Base-by-base conservation (phyloP, 1,139 yeast species). In the Candida glucosophila region DNA sequence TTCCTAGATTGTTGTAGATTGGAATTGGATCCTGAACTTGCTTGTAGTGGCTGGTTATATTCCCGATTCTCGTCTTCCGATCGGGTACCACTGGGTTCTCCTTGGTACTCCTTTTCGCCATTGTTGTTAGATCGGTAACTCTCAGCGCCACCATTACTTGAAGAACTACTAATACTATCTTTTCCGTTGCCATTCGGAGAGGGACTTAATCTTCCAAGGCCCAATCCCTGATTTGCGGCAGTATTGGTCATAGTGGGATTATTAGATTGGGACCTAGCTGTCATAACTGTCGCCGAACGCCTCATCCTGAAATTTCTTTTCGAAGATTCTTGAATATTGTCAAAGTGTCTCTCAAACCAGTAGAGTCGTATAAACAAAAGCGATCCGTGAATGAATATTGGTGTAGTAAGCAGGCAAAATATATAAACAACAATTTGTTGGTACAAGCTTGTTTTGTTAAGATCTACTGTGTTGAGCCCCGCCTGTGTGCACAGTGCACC, bases 331-430 rank as follows among this genome's bases (percentile, higher is more conserved):
- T 78, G 78, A 44, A 92, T 88, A 38, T 78, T 73, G 47, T 83
- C 90, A 49, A 92, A 86, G 41, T 80, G 72, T 35, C 86, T 69
- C 47, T 88, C 95, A 52, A 83, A 90, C 81, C 94, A 82, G 47
- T 81, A 83, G 24, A 90, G 58, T 27, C 97, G 66, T n/a, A 88
- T 61, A 39, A 85, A 75, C 12, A 85, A 75, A 22, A 90, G 58
- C 1, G 76, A 68, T 1, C 94, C 76, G 49, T 90, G 94, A 32
- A 92, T 85, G 46, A 81, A 80, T 14, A 90, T 83, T 1, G 97
- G 97, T 1, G 95, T 88, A 2, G 94, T 71, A 13, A 85, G 40
- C 37, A 74, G 62, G 18, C 92, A 57, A 3, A 72, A 33, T 6
- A 77, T 38, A 42, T 77, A 82, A 3, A 82, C 48, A 11, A 68